Base-by-base conservation (phyloP, 2,329 filamentous ascomycete species). In the Rutstroemia sp. region DNA sequence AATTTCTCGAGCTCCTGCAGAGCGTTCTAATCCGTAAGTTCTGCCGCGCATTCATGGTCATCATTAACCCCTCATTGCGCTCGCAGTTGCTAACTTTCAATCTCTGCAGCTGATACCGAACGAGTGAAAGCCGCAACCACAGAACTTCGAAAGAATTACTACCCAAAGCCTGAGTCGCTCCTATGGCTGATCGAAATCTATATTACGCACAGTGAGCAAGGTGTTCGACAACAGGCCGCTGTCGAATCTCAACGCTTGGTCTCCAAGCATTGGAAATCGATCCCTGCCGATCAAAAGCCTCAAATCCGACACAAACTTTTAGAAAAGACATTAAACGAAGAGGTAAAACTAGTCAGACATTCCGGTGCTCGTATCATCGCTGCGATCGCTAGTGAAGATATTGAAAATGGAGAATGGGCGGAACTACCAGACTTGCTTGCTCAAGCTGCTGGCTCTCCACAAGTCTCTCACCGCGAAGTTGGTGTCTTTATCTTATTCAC, bases 401-500 rank as follows among this genome's bases (percentile, higher is more conserved):
- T 96, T 64, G 84, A 89, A 61, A 86, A 95, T 71, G 89, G 88
- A 62, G 84, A 95, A 72, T 95, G 89, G 89, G 76, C 76, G 27
- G 88, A 95, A 57, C 82, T 97, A 58, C 84, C 95, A 51, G 83
- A 84, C 62, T 81, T 88, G 64, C 81, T 97, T 53, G 81, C 90
- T 60, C 87, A 88, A 69, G 88, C 94, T 60, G 86, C 88, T 64
- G 88, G 82, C 64, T 92, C 84, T 70, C 75, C 80, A 58, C 85
- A 86, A 60, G 85, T 89, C 51, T 79, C 84, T 59, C 89, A 95
- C 71, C 87, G 94, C 63, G 91, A 95, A 70, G 89, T 96, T 42
- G 91, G 88, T 62, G 87, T 92, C 62, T 97, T 94, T 75, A 91
- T 97, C 65, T 85, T 97, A 63, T 96, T 86, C 75, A 92, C 90